Evolutionary conservation across 345 rosid genomes (phyloP).

Genomic region (Dovyalis caffra): DNA sequence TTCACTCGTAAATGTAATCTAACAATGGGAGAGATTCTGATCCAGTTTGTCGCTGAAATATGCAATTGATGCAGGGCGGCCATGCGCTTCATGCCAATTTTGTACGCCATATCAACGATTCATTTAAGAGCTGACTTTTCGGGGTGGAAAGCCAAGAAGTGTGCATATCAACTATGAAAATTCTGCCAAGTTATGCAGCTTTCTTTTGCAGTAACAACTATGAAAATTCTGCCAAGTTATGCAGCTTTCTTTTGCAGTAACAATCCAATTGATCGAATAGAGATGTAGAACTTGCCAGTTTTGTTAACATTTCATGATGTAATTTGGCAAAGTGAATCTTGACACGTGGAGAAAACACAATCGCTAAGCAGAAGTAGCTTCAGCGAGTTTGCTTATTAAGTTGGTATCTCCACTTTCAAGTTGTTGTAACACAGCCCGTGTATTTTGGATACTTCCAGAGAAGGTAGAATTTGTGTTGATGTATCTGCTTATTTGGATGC

Average conservation of each 20-base stretch:
- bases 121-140: neutral
- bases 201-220: too few species aligned
- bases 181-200: neutral
- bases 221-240: neutral
- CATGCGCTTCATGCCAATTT: slow-evolving; percentile 58
- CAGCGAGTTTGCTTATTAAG: too few species aligned
- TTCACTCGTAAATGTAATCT: neutral
- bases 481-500: too few species aligned
- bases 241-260: too few species aligned
- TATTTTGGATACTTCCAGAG: too few species aligned
- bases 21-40: neutral
- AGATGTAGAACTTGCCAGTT: neutral
- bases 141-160: neutral
- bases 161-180: neutral
- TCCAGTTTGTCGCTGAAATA: slow-evolving; percentile 5
- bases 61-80: slow-evolving; percentile 46
- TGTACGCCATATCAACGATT: slow-evolving; percentile 30
- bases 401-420: too few species aligned
- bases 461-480: too few species aligned
- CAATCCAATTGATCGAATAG: neutral
- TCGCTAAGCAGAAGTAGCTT: too few species aligned
- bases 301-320: neutral
- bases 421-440: too few species aligned
- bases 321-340: neutral
- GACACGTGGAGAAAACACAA: too few species aligned